Evolutionary conservation across 352 stramenopile species (phyloP).

Genomic region (Phytophthora palmivora): DNA sequence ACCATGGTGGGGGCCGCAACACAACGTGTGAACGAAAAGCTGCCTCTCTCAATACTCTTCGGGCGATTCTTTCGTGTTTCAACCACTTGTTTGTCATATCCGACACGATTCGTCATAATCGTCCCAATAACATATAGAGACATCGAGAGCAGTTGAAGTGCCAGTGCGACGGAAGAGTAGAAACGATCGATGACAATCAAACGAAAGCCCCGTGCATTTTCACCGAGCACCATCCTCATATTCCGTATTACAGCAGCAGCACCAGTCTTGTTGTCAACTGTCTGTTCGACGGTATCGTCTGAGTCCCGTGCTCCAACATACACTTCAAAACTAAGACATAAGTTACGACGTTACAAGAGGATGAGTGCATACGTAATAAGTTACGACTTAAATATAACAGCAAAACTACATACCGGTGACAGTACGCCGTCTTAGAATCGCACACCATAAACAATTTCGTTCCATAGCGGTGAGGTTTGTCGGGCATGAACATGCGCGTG

Average conservation of each 20-base stretch:
- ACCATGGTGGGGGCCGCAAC: no score
- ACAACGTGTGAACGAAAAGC: no score
- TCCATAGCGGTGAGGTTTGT: no score
- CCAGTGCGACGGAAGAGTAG: conserved; percentile 24
- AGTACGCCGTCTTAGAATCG: conserved; percentile 15
- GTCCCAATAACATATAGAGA: conserved; percentile 32
- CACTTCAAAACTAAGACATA: conserved; percentile 10
- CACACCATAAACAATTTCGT: conserved; percentile 26
- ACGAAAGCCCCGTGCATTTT: conserved; percentile 4
- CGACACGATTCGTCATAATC: conserved; percentile 22
- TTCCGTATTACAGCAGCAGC: conserved; percentile 11
- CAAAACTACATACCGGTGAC: conserved; percentile 9
- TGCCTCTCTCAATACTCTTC: not conserved
- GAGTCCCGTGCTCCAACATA: conserved; percentile 2
- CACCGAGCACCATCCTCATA: conserved; percentile 17
- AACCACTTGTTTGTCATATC: conserved; percentile 9
- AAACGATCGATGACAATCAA: conserved; percentile 30
- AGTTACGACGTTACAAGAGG: conserved; percentile 14
- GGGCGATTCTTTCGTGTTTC: conserved; percentile 7
- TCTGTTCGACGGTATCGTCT: not conserved
- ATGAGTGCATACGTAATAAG: not conserved
- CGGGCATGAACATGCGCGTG: no score
- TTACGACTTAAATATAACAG: conserved; percentile 16
- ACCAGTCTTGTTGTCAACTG: conserved; percentile 15
- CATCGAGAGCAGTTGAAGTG: conserved; percentile 33